Conservation (phyloP, 306 rosid species). For the Gleditsia sinensis region DNA sequence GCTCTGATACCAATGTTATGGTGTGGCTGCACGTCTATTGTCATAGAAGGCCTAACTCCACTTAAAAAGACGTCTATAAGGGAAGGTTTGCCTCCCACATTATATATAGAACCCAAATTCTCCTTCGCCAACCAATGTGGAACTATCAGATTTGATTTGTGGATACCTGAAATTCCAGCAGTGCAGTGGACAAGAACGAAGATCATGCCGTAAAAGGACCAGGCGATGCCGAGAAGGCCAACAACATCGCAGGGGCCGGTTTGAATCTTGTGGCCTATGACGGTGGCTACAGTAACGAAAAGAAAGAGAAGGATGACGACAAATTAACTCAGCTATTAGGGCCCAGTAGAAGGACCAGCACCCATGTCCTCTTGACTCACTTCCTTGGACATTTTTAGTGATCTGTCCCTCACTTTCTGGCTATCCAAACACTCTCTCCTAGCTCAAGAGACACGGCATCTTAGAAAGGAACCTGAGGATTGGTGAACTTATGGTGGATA, state of each 20-base stretch:
- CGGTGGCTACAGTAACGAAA: not conserved
- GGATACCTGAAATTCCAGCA: not conserved
- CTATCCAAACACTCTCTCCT: not conserved
- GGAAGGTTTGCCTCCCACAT: no score
- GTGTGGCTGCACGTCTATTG: no score
- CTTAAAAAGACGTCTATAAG: no score
- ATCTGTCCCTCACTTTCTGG: not conserved
- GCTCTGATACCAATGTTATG: no score
- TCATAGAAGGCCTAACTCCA: no score
- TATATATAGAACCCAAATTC: no score
- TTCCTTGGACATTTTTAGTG: not conserved
- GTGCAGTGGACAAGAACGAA: conserved; percentile 7
- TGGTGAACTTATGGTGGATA: no score
- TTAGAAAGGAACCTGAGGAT: not conserved
- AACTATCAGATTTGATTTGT: not conserved
- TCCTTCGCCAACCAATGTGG: no score
- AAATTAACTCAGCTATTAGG: not conserved
- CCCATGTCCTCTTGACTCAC: conserved; percentile 11
- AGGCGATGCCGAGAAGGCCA: conserved; percentile 7
- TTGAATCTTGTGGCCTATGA: not conserved
- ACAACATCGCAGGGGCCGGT: not conserved
- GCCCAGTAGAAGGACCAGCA: conserved; percentile 4
- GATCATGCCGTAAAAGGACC: not conserved
- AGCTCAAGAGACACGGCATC: no score
- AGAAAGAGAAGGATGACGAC: not conserved